Evolutionary conservation across 108 stramenopile genomes (phyloP), one percentile per base, ranked within the genome.

Genomic region (Skeletonema grethae): DNA sequence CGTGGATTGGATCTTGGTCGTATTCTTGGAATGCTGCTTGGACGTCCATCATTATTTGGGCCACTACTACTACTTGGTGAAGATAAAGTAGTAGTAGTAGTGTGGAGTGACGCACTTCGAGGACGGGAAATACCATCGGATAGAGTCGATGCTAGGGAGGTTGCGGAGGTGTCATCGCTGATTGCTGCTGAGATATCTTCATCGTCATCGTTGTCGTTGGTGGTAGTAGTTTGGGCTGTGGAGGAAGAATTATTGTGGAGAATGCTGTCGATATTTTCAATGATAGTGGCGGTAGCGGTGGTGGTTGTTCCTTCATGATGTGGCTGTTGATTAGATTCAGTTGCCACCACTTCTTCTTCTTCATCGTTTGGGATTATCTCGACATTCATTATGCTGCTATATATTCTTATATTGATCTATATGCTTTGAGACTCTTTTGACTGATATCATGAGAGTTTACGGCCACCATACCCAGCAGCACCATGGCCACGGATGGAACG

Each of bases 1-100:
- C 87, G 73, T 22, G 87, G 91, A 76, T 89, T 86, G 8, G 86
- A 84, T 41, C 87, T 65, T 16, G 87, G 83, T 38, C 87, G 84
- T 9, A 36, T 9, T n/a, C 48, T 24, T 8, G 38, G 24, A 18
- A 58, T 59, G 12, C 58, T 56, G 12, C 58, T 56, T 16, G 55
- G 50, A 24, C 64, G 36, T 1, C 25, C 25, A 38, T 38, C 4
- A 34, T 5, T 34, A 34, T 31, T 31, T 4, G 31, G 7, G 8
- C 8, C 35, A 8, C 7, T 8, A 36, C 1, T 36, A 36, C 7
- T 36, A 36, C 7, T 36, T 41, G 39, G 11, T 22, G 32, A n/a
- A n/a, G n/a, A n/a, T n/a, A n/a, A n/a, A n/a, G n/a, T n/a, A n/a
- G n/a, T n/a, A n/a, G 15, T 12, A 29, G 15, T 43, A 15, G 2